These are phyloP conservation scores for Ophiostoma quercus DNA, from an alignment of 2,329 filamentous ascomycete species.

Conservation along the genomic window DNA sequence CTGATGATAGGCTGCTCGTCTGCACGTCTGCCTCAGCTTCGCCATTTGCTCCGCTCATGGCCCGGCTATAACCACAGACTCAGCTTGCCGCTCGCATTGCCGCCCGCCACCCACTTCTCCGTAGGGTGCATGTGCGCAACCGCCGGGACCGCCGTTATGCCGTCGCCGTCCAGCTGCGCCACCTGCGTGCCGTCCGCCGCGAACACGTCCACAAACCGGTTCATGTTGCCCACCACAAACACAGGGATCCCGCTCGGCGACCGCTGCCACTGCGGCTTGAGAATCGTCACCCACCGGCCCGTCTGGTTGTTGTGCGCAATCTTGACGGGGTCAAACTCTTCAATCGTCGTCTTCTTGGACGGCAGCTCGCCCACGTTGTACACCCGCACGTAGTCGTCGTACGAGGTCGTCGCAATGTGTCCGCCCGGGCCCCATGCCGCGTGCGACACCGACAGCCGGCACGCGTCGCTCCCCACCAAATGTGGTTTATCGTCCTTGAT, in stretches of 20 bases:
- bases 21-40: not conserved
- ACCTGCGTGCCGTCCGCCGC: slow-evolving; percentile 70
- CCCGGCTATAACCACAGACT: slow-evolving; percentile 74
- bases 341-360: slow-evolving; percentile 28
- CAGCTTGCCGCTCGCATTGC: slow-evolving; percentile 85
- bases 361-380: slow-evolving; percentile 64
- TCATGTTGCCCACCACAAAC: slow-evolving; percentile 95
- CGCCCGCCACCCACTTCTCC: slow-evolving; percentile 85
- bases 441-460: slow-evolving; percentile 80
- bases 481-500: slow-evolving; percentile 50
- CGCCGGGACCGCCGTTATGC: slow-evolving; percentile 89
- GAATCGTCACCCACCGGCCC: slow-evolving; percentile 82
- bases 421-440: slow-evolving; percentile 83
- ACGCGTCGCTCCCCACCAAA: slow-evolving; percentile 75
- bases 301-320: slow-evolving; percentile 94
- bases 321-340: slow-evolving; percentile 61
- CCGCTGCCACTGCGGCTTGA: slow-evolving; percentile 82
- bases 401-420: slow-evolving; percentile 84
- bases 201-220: slow-evolving; percentile 90
- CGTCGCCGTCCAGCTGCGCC: slow-evolving; percentile 79
- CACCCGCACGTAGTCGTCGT: slow-evolving; percentile 93
- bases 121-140: slow-evolving; percentile 86
- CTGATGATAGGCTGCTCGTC: not conserved
- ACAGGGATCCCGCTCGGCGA: slow-evolving; percentile 72
- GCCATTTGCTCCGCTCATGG: not conserved